Conservation (phyloP, 345 rosid species). For the Populus simonii region DNA sequence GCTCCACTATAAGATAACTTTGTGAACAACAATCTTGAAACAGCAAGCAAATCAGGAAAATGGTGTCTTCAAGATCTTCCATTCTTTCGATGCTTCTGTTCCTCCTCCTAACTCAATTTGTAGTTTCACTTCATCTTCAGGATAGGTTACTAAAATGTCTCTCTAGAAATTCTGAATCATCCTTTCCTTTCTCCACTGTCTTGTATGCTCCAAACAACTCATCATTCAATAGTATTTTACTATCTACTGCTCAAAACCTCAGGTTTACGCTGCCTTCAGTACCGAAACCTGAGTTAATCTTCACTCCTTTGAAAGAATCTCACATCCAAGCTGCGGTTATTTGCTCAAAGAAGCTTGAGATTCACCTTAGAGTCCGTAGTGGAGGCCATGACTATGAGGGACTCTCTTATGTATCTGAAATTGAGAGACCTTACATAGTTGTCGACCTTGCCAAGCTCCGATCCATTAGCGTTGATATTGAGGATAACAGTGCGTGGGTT, state of each 20-base stretch:
- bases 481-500: slow-evolving; percentile 48
- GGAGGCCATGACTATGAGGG: too few species aligned
- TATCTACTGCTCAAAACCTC: too few species aligned
- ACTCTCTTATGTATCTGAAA: neutral
- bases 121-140: neutral
- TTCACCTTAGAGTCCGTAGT: slow-evolving; percentile 9
- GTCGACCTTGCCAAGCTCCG: slow-evolving; percentile 52
- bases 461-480: slow-evolving; percentile 12
- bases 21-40: too few species aligned
- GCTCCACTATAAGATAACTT: too few species aligned
- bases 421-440: slow-evolving; percentile 44
- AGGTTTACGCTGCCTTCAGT: too few species aligned
- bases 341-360: slow-evolving; percentile 17
- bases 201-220: too few species aligned
- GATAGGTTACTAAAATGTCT: too few species aligned
- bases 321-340: slow-evolving; percentile 23
- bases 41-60: neutral
- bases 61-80: slow-evolving; percentile 15
- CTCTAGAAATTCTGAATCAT: too few species aligned
- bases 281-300: too few species aligned
- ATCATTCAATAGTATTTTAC: too few species aligned
- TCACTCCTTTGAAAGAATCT: slow-evolving; percentile 17
- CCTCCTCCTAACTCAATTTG: slow-evolving; percentile 15
- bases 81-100: slow-evolving; percentile 15
- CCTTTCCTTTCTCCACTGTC: too few species aligned